Evolutionary conservation across 768 basidiomycete species (phyloP), one percentile per base, ranked within the genome.

Genomic region (Botryobasidium botryosum): DNA sequence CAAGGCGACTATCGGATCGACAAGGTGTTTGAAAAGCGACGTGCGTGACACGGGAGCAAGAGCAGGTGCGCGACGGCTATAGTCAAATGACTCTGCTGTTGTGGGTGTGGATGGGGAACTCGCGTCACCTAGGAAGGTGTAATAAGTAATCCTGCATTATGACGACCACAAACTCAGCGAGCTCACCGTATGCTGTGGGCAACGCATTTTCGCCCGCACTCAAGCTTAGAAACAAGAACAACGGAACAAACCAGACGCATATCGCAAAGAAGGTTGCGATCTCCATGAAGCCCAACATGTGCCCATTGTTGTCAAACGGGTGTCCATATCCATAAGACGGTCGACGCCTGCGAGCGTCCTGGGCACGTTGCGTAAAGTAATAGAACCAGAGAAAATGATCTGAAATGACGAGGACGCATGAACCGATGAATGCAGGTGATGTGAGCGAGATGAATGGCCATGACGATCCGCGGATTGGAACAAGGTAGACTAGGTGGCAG

Each of bases 381-480:
- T 84, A 87, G 68, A 99, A 99, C 86, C 91, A 96, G 32, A 86
- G 59, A 57, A 96, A 96, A 61, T 97, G 94, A 64, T 96, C 87
- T 1, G 65, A 60, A 46, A 99, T 71, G 51, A 94, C 92, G 44
- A 91, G 64, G 17, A 70, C 51, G 60, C 90, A 94, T 0, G 91
- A 96, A 0, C 74, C 69, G 37, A 97, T 61, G 68, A 99, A 97
- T 5, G 76, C 74, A 17, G 65, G 57, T 0, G 91, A 96, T 13
- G 84, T 72, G 39, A 99, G 71, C 2, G 86, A 90, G 53, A 99
- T 96, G 57, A 86, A 63, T 1, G 94, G 94, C 92, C 94, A 99
- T 20, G 70, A 68, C 4, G 63, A 53, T 7, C 87, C 84, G 61
- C 97, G 94, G 62, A 96, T 97, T n/a, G n/a, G n/a, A 61, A 83